Evolutionary conservation across 345 rosid genomes (phyloP).

Genomic region (Orychophragmus violaceus): DNA sequence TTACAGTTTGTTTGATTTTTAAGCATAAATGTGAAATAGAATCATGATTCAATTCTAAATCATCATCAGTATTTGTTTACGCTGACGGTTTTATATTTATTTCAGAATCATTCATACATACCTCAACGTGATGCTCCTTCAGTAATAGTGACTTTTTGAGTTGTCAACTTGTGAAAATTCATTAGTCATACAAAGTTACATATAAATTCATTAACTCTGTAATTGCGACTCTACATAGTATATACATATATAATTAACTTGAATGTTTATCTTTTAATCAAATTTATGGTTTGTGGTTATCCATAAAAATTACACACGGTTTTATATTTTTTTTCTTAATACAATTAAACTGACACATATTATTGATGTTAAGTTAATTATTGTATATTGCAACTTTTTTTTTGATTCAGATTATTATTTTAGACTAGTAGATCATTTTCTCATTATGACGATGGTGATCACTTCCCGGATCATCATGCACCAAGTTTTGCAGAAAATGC

Average conservation of each 20-base stretch:
- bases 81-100: not conserved
- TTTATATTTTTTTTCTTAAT: not conserved
- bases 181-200: not conserved
- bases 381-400: not conserved
- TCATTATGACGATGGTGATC: not conserved
- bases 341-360: not conserved
- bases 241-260: too few relatives aligned
- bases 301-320: not conserved
- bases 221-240: too few relatives aligned
- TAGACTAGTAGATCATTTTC: not conserved
- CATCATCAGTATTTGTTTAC: not conserved
- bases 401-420: not conserved
- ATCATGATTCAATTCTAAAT: too few relatives aligned
- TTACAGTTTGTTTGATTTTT: too few relatives aligned
- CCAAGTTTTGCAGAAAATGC: not conserved
- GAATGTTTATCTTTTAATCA: not conserved
- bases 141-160: not conserved
- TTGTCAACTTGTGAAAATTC: not conserved
- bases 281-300: not conserved
- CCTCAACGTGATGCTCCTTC: slow-evolving; percentile 10
- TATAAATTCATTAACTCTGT: too few relatives aligned
- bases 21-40: too few relatives aligned
- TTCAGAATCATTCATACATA: slow-evolving; percentile 8
- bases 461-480: not conserved
- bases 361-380: not conserved